Conservation (phyloP, 2,329 filamentous ascomycete species). For the Amylocarpus encephaloides region DNA sequence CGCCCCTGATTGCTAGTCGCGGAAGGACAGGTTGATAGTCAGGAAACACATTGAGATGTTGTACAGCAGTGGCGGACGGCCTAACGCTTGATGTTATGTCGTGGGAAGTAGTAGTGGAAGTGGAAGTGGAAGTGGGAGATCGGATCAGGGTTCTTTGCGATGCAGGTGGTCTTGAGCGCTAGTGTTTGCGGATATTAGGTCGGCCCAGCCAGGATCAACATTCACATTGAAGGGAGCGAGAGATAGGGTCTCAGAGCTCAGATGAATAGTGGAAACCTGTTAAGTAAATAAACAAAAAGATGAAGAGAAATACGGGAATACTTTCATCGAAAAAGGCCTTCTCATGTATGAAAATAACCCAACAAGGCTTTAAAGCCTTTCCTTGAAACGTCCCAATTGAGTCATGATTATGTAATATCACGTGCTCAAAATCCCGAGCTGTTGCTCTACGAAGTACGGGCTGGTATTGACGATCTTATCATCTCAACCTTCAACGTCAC, state of each 20-base stretch:
- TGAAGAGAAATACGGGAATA: too few relatives aligned
- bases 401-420: too few relatives aligned
- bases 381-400: too few relatives aligned
- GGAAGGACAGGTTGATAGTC: conserved; percentile 2
- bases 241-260: too few relatives aligned
- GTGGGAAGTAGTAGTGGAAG: conserved; percentile 7
- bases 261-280: too few relatives aligned
- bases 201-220: background rate
- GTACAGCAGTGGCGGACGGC: conserved; percentile 5
- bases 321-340: too few relatives aligned
- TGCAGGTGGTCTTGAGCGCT: conserved; percentile 15
- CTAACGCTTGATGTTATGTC: conserved; percentile 17
- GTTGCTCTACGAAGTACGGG: too few relatives aligned
- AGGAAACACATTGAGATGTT: conserved; percentile 21
- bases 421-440: too few relatives aligned
- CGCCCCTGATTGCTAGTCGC: conserved; percentile 17
- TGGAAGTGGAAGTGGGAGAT: conserved; percentile 8
- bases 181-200: conserved; percentile 6
- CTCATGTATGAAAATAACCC: too few relatives aligned
- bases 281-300: too few relatives aligned
- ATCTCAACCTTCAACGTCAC: conserved; percentile 16
- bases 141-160: conserved; percentile 19
- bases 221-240: background rate
- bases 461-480: conserved; percentile 1
- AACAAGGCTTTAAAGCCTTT: too few relatives aligned